Evolutionary conservation across 768 basidiomycete genomes (phyloP).

Genomic region (Gymnopilus dilepis): DNA sequence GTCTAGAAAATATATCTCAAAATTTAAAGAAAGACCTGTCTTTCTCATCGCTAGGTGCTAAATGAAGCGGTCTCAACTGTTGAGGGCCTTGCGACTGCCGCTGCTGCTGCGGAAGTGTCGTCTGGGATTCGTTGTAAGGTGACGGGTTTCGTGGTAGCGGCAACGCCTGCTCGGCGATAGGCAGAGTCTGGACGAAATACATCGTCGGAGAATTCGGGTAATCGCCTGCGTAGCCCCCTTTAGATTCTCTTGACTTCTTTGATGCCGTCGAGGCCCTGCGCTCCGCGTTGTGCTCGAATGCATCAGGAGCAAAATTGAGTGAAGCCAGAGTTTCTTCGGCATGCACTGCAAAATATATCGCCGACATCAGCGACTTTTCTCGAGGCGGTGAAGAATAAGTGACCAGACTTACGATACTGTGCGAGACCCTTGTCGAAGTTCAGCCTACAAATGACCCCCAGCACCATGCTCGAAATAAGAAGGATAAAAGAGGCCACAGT

Average conservation of each 20-base stretch:
- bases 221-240: constrained; percentile 10
- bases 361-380: background rate
- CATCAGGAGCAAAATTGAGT: constrained; percentile 43
- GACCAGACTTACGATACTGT: constrained; percentile 52
- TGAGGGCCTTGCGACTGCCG: background rate
- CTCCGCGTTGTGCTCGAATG: constrained; percentile 37
- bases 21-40: constrained; percentile 18
- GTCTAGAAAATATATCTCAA: background rate
- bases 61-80: background rate
- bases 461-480: constrained; percentile 44
- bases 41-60: background rate
- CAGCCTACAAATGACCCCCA: constrained; percentile 53
- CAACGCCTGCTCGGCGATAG: background rate
- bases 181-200: constrained; percentile 16
- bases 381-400: background rate
- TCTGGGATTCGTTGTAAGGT: background rate
- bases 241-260: constrained; percentile 9
- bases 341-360: constrained; percentile 34
- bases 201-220: constrained; percentile 11
- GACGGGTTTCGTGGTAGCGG: background rate
- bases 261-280: background rate
- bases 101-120: background rate
- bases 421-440: constrained; percentile 62
- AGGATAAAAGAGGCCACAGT: constrained; percentile 50
- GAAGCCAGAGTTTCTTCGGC: constrained; percentile 45